A percentile compares a stretch with the other conserved stretches of the same genome.
These are phyloP conservation scores for Malus sylvestris DNA, from an alignment of 306 rosid species.

Conservation along the genomic window DNA sequence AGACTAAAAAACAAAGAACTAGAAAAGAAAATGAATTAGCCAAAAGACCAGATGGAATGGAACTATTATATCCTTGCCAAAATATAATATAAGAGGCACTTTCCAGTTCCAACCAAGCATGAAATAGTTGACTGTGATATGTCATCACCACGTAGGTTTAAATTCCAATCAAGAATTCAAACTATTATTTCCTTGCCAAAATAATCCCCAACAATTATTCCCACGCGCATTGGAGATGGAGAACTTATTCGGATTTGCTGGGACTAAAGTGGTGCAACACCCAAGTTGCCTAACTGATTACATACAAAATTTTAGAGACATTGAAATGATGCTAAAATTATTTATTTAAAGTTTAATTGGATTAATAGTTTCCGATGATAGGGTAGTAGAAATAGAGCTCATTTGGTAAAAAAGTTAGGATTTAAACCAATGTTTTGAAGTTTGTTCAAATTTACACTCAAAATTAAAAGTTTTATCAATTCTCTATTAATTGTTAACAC, in stretches of 20 bases:
- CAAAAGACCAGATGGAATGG: not conserved
- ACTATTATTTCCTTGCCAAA: not conserved
- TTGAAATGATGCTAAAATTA: not conserved
- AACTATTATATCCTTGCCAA: too few relatives aligned
- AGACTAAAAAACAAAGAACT: not conserved
- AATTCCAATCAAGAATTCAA: not conserved
- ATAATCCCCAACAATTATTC: not conserved
- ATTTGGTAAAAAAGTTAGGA: too few relatives aligned
- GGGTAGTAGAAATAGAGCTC: too few relatives aligned
- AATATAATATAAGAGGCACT: not conserved
- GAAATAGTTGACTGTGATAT: not conserved
- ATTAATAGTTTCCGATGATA: too few relatives aligned
- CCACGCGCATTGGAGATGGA: constrained; percentile 3
- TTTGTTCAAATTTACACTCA: too few relatives aligned
- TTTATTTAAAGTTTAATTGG: not conserved
- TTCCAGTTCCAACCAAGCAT: not conserved
- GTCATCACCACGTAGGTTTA: not conserved
- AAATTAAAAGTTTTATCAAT: too few relatives aligned
- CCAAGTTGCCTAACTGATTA: not conserved
- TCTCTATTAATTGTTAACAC: too few relatives aligned
- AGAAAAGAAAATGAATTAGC: not conserved
- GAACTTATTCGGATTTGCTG: not conserved
- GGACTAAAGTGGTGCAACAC: not conserved
- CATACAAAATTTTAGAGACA: not conserved
- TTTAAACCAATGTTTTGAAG: too few relatives aligned